Percentiles rank a stretch among this genome's conserved stretches.
These are phyloP conservation scores for Microbotryomycetes sp. DNA, from an alignment of 1,284 basidiomycete species.

Conservation along the genomic window DNA sequence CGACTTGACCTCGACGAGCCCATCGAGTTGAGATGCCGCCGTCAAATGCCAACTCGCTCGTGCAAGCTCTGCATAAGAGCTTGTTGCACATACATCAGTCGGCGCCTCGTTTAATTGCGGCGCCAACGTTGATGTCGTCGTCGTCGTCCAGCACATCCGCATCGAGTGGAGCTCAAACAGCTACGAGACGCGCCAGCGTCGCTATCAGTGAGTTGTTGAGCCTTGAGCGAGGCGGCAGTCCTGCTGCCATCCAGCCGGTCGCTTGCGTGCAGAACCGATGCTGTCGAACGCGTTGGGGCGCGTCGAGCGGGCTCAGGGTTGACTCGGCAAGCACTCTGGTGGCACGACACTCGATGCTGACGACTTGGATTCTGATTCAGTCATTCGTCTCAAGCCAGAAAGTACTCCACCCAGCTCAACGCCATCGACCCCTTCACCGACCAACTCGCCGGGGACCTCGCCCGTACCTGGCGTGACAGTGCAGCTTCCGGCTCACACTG, in stretches of 20 bases:
- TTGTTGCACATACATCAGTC: slow-evolving; percentile 14
- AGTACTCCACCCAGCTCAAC: slow-evolving; percentile 9
- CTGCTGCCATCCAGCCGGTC: too few relatives aligned
- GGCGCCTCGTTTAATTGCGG: slow-evolving; percentile 24
- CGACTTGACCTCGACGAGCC: neutral
- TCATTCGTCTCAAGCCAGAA: slow-evolving; percentile 25
- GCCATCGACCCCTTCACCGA: slow-evolving; percentile 10
- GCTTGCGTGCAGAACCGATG: neutral
- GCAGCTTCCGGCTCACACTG: neutral
- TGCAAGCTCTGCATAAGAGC: neutral
- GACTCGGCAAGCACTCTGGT: neutral
- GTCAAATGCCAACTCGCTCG: neutral
- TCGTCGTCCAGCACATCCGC: neutral
- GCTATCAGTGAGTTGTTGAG: slow-evolving; percentile 32
- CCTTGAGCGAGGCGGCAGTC: too few relatives aligned
- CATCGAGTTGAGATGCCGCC: too few relatives aligned
- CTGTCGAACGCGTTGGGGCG: neutral
- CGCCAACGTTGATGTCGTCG: slow-evolving; percentile 10
- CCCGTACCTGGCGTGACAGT: slow-evolving; percentile 16
- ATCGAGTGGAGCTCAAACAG: neutral
- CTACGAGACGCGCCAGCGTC: slow-evolving; percentile 29
- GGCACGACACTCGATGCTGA: neutral
- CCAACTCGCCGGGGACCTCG: slow-evolving; percentile 3
- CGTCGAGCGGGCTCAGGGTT: too few relatives aligned
- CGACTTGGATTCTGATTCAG: neutral